Evolutionary conservation across 257 asterid genomes (phyloP).

Genomic region (Solanum pinnatisectum): DNA sequence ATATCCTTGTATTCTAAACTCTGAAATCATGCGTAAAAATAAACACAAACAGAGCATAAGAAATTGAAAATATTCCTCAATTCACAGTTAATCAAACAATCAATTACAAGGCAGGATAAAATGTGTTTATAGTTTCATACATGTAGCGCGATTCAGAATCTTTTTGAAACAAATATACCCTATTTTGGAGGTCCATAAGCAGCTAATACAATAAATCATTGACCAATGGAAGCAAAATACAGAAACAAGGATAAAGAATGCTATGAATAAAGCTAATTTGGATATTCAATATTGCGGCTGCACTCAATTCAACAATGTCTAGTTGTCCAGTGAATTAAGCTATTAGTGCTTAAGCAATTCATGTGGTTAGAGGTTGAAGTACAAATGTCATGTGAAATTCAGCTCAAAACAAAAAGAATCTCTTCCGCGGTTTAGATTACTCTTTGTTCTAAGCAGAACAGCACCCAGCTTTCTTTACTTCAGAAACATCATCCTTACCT

Average conservation of each 20-base stretch:
- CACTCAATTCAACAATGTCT: no score
- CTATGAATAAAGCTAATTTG: not conserved
- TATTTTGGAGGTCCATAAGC: not conserved
- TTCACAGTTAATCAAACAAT: not conserved
- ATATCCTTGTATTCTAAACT: not conserved
- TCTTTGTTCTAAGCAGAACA: not conserved
- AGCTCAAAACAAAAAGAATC: not conserved
- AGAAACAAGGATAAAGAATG: not conserved
- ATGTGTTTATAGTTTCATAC: not conserved
- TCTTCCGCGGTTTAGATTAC: not conserved
- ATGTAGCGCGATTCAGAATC: not conserved
- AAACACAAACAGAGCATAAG: not conserved
- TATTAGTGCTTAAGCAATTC: not conserved
- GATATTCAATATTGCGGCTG: not conserved
- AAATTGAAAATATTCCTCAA: not conserved
- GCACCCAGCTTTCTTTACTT: constrained; percentile 7
- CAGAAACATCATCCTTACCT: not conserved
- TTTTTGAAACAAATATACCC: not conserved
- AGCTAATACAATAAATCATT: not conserved
- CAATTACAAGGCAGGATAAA: not conserved
- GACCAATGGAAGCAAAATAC: not conserved
- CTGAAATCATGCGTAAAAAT: not conserved
- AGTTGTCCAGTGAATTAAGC: not conserved
- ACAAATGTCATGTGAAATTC: not conserved
- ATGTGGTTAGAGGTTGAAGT: not conserved